phyloP scores from a whole-genome alignment of 345 rosid genomes.

The Camelina hispida region DNA sequence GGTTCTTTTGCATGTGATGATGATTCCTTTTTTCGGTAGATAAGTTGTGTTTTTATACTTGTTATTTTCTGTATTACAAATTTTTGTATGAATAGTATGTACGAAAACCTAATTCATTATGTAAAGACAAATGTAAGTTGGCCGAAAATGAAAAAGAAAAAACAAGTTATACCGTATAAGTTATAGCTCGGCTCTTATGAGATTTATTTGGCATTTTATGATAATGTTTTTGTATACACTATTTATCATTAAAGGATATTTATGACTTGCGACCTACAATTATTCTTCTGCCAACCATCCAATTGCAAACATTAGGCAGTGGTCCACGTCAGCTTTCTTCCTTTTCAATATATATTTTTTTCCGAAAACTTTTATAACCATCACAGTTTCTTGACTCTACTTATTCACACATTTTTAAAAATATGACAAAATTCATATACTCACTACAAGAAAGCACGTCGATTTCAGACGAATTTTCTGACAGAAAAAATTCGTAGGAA shows the following conservation, averaged over 20 bases:
- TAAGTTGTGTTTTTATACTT: not conserved
- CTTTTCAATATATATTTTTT: not conserved
- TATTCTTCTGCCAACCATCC: slow-evolving; percentile 36
- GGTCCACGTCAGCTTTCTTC: slow-evolving; percentile 38
- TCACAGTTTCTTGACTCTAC: not conserved
- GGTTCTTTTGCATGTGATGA: not conserved
- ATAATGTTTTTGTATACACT: not conserved
- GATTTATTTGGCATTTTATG: slow-evolving; percentile 28
- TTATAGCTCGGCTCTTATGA: slow-evolving; percentile 11
- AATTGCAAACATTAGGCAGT: slow-evolving; percentile 36
- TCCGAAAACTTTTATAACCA: too few species aligned
- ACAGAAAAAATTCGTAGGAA: too few species aligned
- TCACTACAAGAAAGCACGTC: too few species aligned
- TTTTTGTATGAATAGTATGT: too few species aligned
- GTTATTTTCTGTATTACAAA: too few species aligned
- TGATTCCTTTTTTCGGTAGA: not conserved
- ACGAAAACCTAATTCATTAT: not conserved
- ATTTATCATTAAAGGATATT: not conserved
- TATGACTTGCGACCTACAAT: slow-evolving; percentile 20
- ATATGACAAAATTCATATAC: not conserved
- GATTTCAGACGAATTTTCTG: too few species aligned
- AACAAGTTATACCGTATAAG: not conserved
- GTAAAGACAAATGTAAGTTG: not conserved
- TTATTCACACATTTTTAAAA: not conserved
- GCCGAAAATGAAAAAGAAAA: not conserved